Base-by-base conservation (phyloP, 2,329 filamentous ascomycete genomes). In the Fusarium proliferatum region DNA sequence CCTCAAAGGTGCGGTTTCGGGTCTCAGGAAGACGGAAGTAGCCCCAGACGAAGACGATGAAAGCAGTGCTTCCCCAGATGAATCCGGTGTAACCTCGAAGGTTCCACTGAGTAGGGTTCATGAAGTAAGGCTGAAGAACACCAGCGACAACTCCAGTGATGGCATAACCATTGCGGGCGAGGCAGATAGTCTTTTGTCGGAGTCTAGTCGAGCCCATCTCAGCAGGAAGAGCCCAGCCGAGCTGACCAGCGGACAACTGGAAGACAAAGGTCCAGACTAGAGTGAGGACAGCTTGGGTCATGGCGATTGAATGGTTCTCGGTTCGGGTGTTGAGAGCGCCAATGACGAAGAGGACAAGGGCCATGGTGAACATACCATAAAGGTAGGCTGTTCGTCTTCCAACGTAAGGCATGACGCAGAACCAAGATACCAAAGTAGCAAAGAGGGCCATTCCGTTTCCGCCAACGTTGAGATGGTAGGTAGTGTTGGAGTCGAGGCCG, bases 1-100 rank as follows among this genome's bases (percentile, higher is more conserved):
- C 87, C 72, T 87, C 86, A 51, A 87, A 85, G 0, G 85, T 86
- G 28, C 86, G 82, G 5, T 83, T 85, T 46, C 85, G 85, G 1
- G 86, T 85, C 78, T 90, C 88, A 9, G 86, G 87, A 12, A 88
- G 78, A 26, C 85, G 86, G 75, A 87, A 83, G 65, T 83, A 86
- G 67, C 87, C 79, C 80, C 80, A 81, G 21, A 78, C 36, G 13
- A 80, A 77, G 12, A 79, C 73, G 8, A 74, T 9, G 17, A 78
- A 72, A 16, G 73, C 71, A 5, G 76, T 79, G n/a, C 65, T 67
- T 5, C 73, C 76, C 79, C 78, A 80, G 51, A 80, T 33, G 36
- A 80, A 80, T 2, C 87, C 88, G 17, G 79, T 79, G n/a, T 81
- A 79, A 0, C 81, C 84, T 80, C 74, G 80, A 67, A 83, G 81